Evolutionary conservation across 2,329 filamentous ascomycete species (phyloP).

Genomic region (Lachnellula subtilissima): DNA sequence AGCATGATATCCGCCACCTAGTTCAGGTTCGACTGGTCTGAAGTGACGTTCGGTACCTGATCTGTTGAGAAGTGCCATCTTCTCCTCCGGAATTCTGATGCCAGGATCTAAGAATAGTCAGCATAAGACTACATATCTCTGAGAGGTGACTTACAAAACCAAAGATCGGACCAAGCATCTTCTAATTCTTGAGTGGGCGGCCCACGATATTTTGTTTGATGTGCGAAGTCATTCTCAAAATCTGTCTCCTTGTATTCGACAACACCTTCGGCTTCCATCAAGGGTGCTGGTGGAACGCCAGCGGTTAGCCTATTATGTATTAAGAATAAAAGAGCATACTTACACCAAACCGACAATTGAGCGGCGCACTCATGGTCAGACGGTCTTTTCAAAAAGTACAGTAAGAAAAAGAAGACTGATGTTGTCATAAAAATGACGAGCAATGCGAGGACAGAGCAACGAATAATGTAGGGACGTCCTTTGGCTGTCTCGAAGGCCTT

Average conservation of each 20-base stretch:
- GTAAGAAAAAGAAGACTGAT: no score
- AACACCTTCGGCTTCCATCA: not conserved
- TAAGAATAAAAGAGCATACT: no score
- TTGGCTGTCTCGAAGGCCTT: no score
- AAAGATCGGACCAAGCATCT: not conserved
- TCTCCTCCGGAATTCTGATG: not conserved
- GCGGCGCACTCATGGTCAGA: no score
- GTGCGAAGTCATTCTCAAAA: not conserved
- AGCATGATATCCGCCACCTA: not conserved
- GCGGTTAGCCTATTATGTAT: no score
- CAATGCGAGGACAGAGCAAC: no score
- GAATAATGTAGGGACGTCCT: no score
- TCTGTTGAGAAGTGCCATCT: not conserved
- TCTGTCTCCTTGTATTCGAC: slow-evolving; percentile 1
- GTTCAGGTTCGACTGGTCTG: no score
- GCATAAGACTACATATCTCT: not conserved
- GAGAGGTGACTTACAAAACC: not conserved
- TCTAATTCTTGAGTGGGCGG: slow-evolving; percentile 4
- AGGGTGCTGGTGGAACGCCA: not conserved
- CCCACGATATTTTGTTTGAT: slow-evolving; percentile 1
- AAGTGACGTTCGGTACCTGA: not conserved
- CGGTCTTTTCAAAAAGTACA: no score
- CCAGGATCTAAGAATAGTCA: not conserved
- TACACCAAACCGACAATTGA: no score
- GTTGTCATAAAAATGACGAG: no score